Evolutionary conservation across 345 rosid genomes (phyloP), one percentile per base, ranked within the genome.

Genomic region (Zanthoxylum bungeanum): DNA sequence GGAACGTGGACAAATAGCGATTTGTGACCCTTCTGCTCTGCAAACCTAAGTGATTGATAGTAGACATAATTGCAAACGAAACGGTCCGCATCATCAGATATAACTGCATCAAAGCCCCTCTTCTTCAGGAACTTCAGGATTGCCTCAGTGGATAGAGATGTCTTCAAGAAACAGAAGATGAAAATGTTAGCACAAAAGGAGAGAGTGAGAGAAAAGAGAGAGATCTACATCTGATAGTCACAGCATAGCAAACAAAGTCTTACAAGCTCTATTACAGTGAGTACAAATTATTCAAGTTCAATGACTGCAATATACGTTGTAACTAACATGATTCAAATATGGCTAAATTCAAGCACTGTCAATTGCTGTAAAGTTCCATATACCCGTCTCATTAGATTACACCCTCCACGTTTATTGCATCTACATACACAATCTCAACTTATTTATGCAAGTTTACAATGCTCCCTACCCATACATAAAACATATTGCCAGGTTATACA

Each of bases 1-100:
- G 97, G 97, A 62, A 89, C 91, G 27, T 87, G 97, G 49, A 89
- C 90, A 70, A 91, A 91, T 16, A 91, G 83, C 40, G 90, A 87
- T 62, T 83, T 91, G 73, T 81, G 92, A 34, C 87, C 94, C 53
- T 85, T 89, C 81, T 81, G 79, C 78, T 87, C 86, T 1, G 94
- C 90, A 10, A 83, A 85, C 52, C 85, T 75, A 4, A 91, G 97
- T 11, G 93, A 89, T 49, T 87, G 97, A 65, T 89, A 87, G 73
- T 91, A 91, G 0, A 87, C 89, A 14, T 86, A 91, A 79, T 91
- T 89, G 90, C 97, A 91, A 9, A 89, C 85, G 36, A 87, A 89
- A 8, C 88, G 83, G 24, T 94, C 97, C 0, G 94, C 97, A 72
- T 91, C 91, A 4, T 83, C 69, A 12, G 97, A 91, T 77, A 80